phyloP scores from a whole-genome alignment of 345 rosid species.

The Combretum micranthum region DNA sequence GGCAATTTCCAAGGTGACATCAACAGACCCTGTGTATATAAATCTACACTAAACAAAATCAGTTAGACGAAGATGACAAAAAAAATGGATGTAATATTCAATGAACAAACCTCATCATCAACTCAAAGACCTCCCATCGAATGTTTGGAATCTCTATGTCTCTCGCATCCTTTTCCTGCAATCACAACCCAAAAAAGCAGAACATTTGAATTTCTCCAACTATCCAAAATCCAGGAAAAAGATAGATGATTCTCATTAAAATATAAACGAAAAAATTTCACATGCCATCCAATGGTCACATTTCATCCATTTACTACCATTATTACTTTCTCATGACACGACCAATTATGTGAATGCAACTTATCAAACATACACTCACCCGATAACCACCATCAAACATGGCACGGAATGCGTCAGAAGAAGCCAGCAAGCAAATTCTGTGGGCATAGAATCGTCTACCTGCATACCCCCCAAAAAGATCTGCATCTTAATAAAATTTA shows the following conservation, averaged over 20 bases:
- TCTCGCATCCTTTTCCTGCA: slow-evolving; percentile 93
- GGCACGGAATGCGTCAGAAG: slow-evolving; percentile 99
- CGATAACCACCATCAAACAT: slow-evolving; percentile 99
- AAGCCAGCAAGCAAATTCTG: slow-evolving; percentile 95
- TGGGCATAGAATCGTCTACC: slow-evolving; percentile 94
- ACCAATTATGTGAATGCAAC: not conserved
- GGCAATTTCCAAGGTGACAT: slow-evolving; percentile 72
- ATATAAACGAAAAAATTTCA: not conserved
- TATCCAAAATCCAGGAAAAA: not conserved
- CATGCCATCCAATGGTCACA: not conserved
- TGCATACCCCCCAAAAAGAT: slow-evolving; percentile 21
- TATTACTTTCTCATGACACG: not conserved
- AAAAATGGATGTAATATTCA: slow-evolving; percentile 2
- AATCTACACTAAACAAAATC: slow-evolving; percentile 38
- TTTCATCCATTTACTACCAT: not conserved
- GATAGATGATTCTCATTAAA: not conserved
- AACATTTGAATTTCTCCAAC: not conserved
- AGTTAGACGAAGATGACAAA: not conserved
- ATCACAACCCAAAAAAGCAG: slow-evolving; percentile 8
- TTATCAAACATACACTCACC: slow-evolving; percentile 36
- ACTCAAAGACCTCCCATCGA: slow-evolving; percentile 98
- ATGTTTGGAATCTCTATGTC: slow-evolving; percentile 98
- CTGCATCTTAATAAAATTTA: too few relatives aligned
- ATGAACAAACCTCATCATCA: slow-evolving; percentile 89
- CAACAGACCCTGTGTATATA: slow-evolving; percentile 93